A percentile compares a stretch with the other conserved stretches of the same genome.
These are phyloP conservation scores for Cicer bijugum DNA, from an alignment of 306 rosid species.

Conservation along the genomic window DNA sequence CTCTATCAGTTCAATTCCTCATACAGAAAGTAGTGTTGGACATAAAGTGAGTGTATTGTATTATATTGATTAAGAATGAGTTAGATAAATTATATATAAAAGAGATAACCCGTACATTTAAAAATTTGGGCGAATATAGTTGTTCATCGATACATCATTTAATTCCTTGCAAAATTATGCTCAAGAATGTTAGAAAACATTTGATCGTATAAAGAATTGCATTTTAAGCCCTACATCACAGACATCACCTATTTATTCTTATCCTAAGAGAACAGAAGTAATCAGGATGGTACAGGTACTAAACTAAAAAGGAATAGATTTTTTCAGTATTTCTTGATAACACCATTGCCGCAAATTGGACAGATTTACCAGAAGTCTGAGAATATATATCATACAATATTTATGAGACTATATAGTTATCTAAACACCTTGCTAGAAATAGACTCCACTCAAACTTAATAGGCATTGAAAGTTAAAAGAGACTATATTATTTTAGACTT, in stretches of 20 bases:
- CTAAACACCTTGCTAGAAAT: not conserved
- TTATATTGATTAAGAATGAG: not conserved
- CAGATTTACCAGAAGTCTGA: not conserved
- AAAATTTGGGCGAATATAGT: not conserved
- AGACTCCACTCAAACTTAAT: constrained; percentile 18
- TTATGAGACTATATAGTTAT: not conserved
- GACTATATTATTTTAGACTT: not conserved
- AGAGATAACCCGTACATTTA: not conserved
- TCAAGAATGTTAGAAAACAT: constrained; percentile 6
- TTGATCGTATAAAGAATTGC: constrained; percentile 22
- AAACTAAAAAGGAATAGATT: too few relatives aligned
- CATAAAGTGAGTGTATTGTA: not conserved
- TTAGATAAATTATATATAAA: not conserved
- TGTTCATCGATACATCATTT: constrained; percentile 16
- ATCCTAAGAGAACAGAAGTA: too few relatives aligned
- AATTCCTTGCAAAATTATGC: constrained; percentile 3
- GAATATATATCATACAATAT: not conserved
- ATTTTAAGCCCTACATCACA: not conserved
- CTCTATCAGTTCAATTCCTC: constrained; percentile 24
- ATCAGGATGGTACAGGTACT: too few relatives aligned
- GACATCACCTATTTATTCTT: too few relatives aligned
- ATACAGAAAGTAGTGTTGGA: not conserved
- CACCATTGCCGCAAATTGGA: not conserved
- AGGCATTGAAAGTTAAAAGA: not conserved
- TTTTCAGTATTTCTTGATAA: constrained; percentile 1